Evolutionary conservation across 2,329 filamentous ascomycete species (phyloP).

Genomic region (Cercospora sp.): DNA sequence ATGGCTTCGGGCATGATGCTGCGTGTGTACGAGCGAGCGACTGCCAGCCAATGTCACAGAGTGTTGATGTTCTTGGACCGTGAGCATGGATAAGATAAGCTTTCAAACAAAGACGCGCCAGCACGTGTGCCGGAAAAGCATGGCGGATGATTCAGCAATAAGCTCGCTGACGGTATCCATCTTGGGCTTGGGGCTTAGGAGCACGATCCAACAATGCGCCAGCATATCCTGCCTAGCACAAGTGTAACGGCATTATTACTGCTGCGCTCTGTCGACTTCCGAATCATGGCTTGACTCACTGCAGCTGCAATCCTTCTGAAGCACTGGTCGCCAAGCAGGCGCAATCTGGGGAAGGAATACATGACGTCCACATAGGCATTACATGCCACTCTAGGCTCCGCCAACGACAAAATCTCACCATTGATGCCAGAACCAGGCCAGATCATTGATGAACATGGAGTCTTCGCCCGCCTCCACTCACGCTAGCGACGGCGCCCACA

Average conservation of each 20-base stretch:
- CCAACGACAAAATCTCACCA: not conserved
- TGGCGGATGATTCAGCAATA: not conserved
- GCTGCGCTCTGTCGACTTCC: not conserved
- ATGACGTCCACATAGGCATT: not conserved
- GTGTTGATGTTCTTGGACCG: not conserved
- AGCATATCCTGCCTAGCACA: not conserved
- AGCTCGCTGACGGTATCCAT: not conserved
- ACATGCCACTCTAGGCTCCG: not conserved
- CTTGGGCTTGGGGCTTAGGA: not conserved
- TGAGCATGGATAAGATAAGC: not conserved
- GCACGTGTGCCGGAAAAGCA: not conserved
- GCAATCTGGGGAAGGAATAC: not conserved
- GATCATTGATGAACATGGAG: not conserved
- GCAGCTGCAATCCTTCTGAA: not conserved
- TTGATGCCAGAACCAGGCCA: not conserved
- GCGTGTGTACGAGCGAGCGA: not conserved
- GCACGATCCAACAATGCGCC: not conserved
- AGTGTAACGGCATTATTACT: not conserved
- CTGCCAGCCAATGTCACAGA: not conserved
- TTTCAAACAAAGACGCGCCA: not conserved
- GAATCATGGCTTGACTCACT: not conserved
- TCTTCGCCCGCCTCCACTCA: constrained; percentile 1
- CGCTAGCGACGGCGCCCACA: constrained; percentile 14
- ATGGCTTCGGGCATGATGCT: constrained; percentile 52
- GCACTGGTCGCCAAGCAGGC: not conserved